phyloP scores from a whole-genome alignment of 164 flowering plant species.

The grape (Vitis vinifera) region ASM3070453v1 NC_081822.1:4372501-4373000 shows the following conservation, averaged over 20 bases:
- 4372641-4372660: conserved; percentile 21
- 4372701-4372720: conserved; percentile 4
- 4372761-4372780: background rate
- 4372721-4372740: background rate
- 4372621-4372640: conserved; percentile 16
- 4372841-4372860: conserved; percentile 5
- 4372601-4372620: conserved; percentile 13
- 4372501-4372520: conserved; percentile 1
- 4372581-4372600: conserved; percentile 15
- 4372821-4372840: too few relatives aligned
- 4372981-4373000: conserved; percentile 29
- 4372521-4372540: conserved; percentile 12
- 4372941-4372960: background rate
- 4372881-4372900: conserved; percentile 9
- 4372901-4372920: conserved; percentile 1
- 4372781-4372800: background rate
- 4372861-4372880: background rate
- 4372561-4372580: background rate
- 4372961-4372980: conserved; percentile 3
- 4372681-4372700: background rate
- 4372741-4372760: background rate
- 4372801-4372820: too few relatives aligned
- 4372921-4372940: conserved; percentile 6
- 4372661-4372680: conserved; percentile 6
- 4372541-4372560: conserved; percentile 6